Evolutionary conservation across 345 rosid genomes (phyloP).

Genomic region (Euphorbia peplus): DNA sequence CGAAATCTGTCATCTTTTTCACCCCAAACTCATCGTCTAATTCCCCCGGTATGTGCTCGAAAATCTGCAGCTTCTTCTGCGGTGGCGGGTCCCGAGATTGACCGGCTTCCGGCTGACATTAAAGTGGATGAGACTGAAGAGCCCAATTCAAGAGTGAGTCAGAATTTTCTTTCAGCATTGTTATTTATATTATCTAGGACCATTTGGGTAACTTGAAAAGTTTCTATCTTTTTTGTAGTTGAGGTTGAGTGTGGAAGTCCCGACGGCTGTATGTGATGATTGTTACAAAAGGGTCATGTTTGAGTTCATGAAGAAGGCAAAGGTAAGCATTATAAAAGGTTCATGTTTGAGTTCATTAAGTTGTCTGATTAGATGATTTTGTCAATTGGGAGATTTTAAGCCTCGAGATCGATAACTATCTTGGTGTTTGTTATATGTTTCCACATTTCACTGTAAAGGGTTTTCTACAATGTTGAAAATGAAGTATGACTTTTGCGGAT

Average conservation of each 20-base stretch:
- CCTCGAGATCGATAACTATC: not conserved
- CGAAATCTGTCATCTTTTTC: constrained; percentile 34
- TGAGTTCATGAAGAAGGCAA: constrained; percentile 68
- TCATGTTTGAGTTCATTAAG: constrained; percentile 61
- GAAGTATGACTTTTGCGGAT: constrained; percentile 3
- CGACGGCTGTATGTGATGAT: constrained; percentile 64
- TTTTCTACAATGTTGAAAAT: not conserved
- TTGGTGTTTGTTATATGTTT: not conserved
- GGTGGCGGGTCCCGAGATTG: constrained; percentile 40
- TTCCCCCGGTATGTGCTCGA: constrained; percentile 15
- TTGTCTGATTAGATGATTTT: not conserved
- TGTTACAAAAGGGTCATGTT: constrained; percentile 65
- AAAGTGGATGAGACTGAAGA: constrained; percentile 51
- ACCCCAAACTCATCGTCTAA: constrained; percentile 30
- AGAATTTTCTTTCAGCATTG: not conserved
- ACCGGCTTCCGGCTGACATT: constrained; percentile 68
- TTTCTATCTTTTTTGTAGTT: constrained; percentile 34
- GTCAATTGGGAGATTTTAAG: not conserved
- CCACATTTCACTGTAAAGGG: not conserved
- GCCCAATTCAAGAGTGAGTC: constrained; percentile 68
- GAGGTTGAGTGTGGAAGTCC: constrained; percentile 72
- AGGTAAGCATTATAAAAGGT: constrained; percentile 68
- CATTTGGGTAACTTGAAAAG: not conserved
- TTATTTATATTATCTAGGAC: not conserved
- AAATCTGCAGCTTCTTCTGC: constrained; percentile 34